A percentile compares a stretch with the other conserved stretches of the same genome.
Evolutionary conservation across 495 filamentous ascomycete species (phyloP).

Genomic region (Podospora bellae-mahoneyi): DNA sequence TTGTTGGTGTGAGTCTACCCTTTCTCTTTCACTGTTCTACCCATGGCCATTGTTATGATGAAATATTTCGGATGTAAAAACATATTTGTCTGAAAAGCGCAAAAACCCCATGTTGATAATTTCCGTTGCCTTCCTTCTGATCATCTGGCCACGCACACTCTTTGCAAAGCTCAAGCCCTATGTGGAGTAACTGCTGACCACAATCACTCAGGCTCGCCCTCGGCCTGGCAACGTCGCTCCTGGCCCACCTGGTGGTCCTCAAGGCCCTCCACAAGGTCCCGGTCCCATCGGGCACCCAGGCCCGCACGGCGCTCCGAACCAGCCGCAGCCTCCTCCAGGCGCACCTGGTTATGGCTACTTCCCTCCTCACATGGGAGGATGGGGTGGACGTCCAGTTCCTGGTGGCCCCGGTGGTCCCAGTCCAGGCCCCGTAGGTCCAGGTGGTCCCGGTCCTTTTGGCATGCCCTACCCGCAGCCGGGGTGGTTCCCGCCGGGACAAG

Average conservation of each 20-base stretch:
- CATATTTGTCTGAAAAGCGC: constrained; percentile 76
- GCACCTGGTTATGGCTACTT: constrained; percentile 35
- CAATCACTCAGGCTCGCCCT: constrained; percentile 34
- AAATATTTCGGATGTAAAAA: constrained; percentile 81
- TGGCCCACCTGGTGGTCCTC: constrained; percentile 22
- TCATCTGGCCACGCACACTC: constrained; percentile 23
- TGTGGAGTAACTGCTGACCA: constrained; percentile 27
- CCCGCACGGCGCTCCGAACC: constrained; percentile 25
- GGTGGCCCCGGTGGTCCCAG: constrained; percentile 27
- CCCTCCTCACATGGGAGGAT: constrained; percentile 53
- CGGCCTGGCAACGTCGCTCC: constrained; percentile 37
- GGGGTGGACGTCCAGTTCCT: constrained; percentile 34
- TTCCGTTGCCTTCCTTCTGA: constrained; percentile 99
- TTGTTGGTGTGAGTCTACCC: constrained; percentile 80
- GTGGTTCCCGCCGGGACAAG: constrained; percentile 82
- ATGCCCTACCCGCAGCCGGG: constrained; percentile 59
- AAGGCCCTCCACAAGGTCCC: constrained; percentile 33
- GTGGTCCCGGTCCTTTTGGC: constrained; percentile 40
- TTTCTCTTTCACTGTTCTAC: not conserved
- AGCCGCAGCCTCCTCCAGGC: constrained; percentile 32
- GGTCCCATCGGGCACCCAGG: constrained; percentile 28
- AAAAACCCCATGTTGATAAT: constrained; percentile 79
- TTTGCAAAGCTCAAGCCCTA: constrained; percentile 7
- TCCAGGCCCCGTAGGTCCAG: constrained; percentile 21
- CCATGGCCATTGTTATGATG: constrained; percentile 59